Percentiles rank a stretch among this genome's conserved stretches.
Evolutionary conservation across 75 land plant species (phyloP).

Genomic region (Isoetes taiwanensis): DNA sequence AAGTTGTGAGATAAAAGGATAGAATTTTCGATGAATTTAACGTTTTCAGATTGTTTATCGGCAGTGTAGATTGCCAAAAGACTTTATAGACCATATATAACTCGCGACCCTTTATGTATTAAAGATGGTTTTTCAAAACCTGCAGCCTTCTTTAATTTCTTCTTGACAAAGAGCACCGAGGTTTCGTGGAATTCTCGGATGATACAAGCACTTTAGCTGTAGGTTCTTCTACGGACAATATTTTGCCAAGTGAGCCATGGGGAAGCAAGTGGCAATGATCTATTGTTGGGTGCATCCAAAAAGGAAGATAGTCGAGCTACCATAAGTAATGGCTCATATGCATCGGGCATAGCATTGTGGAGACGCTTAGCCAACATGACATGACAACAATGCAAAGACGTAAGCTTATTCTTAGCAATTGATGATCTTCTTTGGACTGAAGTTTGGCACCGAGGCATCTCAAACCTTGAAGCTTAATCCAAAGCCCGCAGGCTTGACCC

Average conservation of each 20-base stretch:
- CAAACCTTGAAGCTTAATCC: too few species aligned
- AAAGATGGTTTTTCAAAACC: too few species aligned
- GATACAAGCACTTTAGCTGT: conserved; percentile 45
- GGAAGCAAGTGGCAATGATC: conserved; percentile 87
- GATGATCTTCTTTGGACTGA: conserved; percentile 87
- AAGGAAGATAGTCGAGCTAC: conserved; percentile 52
- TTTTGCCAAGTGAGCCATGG: conserved; percentile 43
- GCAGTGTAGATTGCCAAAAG: too few species aligned
- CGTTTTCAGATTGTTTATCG: conserved; percentile 79
- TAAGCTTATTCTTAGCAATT: conserved; percentile 26
- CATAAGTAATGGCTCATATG: conserved; percentile 42
- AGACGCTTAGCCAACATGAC: conserved; percentile 1
- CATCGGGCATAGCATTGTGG: too few species aligned
- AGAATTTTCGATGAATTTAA: conserved; percentile 99
- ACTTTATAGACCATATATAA: too few species aligned
- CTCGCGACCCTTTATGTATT: too few species aligned
- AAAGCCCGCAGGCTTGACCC: too few species aligned
- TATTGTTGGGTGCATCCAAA: conserved; percentile 66
- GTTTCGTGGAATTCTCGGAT: conserved; percentile 81
- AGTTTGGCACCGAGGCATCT: too few species aligned
- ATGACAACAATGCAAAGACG: too few species aligned
- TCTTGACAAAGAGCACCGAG: conserved; percentile 86
- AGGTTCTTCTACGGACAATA: conserved; percentile 28
- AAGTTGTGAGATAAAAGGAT: too few species aligned
- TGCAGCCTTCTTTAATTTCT: conserved; percentile 99